Evolutionary conservation across 2,329 filamentous ascomycete genomes (phyloP).

Genomic region (Cladosporium sp.): DNA sequence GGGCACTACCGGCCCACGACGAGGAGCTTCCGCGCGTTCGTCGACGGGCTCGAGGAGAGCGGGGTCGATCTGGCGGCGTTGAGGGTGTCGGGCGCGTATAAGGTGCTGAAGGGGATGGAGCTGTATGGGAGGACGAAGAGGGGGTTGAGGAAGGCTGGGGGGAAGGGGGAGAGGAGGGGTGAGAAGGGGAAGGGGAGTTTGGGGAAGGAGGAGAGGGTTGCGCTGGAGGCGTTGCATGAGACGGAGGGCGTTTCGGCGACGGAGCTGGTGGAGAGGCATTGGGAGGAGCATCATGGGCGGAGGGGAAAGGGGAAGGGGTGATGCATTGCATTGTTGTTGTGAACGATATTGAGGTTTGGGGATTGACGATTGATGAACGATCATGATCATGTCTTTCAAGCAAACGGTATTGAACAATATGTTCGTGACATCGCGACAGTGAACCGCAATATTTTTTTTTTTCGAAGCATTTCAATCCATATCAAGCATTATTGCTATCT

Average conservation of each 20-base stretch:
- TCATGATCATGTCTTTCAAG: neutral
- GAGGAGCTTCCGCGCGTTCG: slow-evolving; percentile 73
- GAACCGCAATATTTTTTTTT: too few species aligned
- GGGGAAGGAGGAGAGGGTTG: slow-evolving; percentile 54
- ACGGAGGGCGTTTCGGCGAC: slow-evolving; percentile 18
- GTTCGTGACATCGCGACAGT: too few species aligned
- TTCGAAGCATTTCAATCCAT: too few species aligned
- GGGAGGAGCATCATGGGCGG: slow-evolving; percentile 12
- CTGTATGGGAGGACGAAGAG: slow-evolving; percentile 65
- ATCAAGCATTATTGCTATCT: too few species aligned
- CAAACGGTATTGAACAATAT: too few species aligned
- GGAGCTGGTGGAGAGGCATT: slow-evolving; percentile 13
- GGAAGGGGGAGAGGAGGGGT: slow-evolving; percentile 45
- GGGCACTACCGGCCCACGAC: slow-evolving; percentile 83
- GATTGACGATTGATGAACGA: neutral
- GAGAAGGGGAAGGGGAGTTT: slow-evolving; percentile 49
- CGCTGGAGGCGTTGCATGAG: slow-evolving; percentile 32
- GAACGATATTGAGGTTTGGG: neutral
- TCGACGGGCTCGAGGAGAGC: slow-evolving; percentile 61
- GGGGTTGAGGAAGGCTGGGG: slow-evolving; percentile 45
- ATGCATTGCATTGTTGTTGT: neutral
- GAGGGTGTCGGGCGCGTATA: slow-evolving; percentile 72
- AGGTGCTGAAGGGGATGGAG: slow-evolving; percentile 73
- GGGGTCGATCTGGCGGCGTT: slow-evolving; percentile 73
- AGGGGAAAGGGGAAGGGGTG: neutral